Conservation (phyloP, 2,329 filamentous ascomycete genomes). For the Phyllosticta citriasiana region DNA sequence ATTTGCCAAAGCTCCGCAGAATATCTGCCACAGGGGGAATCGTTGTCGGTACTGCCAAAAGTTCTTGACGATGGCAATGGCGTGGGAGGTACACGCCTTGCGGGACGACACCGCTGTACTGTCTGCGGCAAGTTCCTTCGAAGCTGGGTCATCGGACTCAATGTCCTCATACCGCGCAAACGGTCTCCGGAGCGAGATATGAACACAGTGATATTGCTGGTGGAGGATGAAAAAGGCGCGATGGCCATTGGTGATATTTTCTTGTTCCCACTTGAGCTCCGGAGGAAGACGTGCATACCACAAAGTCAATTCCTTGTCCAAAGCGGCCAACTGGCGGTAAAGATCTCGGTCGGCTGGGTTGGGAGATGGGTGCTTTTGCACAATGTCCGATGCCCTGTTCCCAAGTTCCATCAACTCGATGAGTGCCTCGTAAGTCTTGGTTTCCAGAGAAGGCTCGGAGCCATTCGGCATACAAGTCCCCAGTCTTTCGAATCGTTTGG, state of each 20-base stretch:
- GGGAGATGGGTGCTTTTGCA: conserved; percentile 32
- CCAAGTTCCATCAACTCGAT: conserved; percentile 48
- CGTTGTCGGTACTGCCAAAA: conserved; percentile 47
- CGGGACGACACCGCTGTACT: conserved; percentile 39
- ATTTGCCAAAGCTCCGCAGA: conserved; percentile 43
- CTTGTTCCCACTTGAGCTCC: conserved; percentile 26
- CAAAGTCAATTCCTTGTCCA: conserved; percentile 45
- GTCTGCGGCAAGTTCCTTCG: conserved; percentile 28
- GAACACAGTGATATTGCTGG: conserved; percentile 45
- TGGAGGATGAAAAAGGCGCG: conserved; percentile 44
- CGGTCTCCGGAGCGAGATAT: conserved; percentile 45
- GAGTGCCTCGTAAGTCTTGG: conserved; percentile 41
- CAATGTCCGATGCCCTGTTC: conserved; percentile 24
- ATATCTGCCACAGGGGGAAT: conserved; percentile 43
- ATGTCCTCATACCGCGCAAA: conserved; percentile 43
- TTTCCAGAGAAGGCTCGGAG: conserved; percentile 22
- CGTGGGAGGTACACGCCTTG: conserved; percentile 46
- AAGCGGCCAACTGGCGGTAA: conserved; percentile 41
- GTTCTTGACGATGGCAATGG: conserved; percentile 43
- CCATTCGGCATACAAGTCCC: conserved; percentile 29
- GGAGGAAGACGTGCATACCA: conserved; percentile 46
- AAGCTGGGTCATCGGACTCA: conserved; percentile 18
- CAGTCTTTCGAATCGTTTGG: conserved; percentile 37
- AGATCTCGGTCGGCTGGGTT: conserved; percentile 31
- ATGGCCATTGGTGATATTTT: conserved; percentile 26